Percentiles rank a stretch among this genome's conserved stretches.
Conservation (phyloP, 352 stramenopile genomes). For the Vaucheria bursata region DNA sequence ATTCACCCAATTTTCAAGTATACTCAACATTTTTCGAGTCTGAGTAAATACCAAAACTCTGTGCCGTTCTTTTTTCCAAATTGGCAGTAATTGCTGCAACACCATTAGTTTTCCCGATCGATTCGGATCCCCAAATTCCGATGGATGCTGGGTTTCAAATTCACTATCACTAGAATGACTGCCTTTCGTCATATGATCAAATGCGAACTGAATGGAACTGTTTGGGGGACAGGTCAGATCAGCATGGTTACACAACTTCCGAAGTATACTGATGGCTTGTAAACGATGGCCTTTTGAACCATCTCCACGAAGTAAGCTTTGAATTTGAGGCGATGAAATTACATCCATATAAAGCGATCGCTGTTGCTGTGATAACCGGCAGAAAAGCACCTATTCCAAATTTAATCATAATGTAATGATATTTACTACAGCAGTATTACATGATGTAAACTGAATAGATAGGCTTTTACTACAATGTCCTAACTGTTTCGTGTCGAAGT, state of each 20-base stretch:
- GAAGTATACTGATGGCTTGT: constrained; percentile 80
- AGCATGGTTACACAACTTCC: constrained; percentile 97
- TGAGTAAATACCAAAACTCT: constrained; percentile 49
- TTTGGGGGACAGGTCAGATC: constrained; percentile 66
- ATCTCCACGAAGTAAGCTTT: constrained; percentile 52
- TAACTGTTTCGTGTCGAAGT: too few relatives aligned
- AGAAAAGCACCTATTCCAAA: constrained; percentile 98
- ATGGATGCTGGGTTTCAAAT: too few relatives aligned
- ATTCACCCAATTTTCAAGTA: constrained; percentile 84
- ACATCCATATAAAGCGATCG: constrained; percentile 78
- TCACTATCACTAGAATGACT: too few relatives aligned
- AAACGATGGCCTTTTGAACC: constrained; percentile 46
- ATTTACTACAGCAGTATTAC: neutral
- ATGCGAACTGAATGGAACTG: too few relatives aligned
- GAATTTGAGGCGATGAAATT: constrained; percentile 76
- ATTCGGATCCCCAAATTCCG: constrained; percentile 50
- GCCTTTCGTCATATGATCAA: too few relatives aligned
- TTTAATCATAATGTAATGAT: neutral
- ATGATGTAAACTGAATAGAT: too few relatives aligned
- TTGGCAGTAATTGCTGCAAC: constrained; percentile 80
- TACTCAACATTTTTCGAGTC: constrained; percentile 90
- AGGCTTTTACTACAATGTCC: too few relatives aligned
- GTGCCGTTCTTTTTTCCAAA: constrained; percentile 59
- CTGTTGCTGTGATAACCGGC: constrained; percentile 75
- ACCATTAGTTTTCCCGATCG: constrained; percentile 92